Conservation (phyloP, 2,329 filamentous ascomycete species). For the Lachnellula suecica region DNA sequence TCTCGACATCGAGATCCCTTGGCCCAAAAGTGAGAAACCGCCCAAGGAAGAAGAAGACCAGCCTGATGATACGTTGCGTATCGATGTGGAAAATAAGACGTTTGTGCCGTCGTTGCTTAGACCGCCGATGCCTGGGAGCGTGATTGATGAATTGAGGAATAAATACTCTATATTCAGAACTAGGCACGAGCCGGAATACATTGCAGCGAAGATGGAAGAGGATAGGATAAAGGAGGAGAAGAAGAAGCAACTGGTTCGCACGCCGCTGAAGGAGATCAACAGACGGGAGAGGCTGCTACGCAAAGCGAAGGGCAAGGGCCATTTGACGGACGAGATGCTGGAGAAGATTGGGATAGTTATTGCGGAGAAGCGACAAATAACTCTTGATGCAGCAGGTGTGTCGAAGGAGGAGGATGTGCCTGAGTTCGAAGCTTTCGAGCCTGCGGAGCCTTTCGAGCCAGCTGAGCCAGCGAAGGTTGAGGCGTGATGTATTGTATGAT, state of each 20-base stretch:
- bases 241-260: conserved; percentile 31
- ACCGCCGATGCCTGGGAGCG: conserved; percentile 73
- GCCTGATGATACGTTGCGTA: conserved; percentile 69
- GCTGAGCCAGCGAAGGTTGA: conserved; percentile 6
- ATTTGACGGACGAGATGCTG: conserved; percentile 30
- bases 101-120: conserved; percentile 76
- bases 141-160: conserved; percentile 84
- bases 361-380: conserved; percentile 25
- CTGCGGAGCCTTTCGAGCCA: too few relatives aligned
- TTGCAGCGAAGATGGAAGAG: conserved; percentile 62
- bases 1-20: conserved; percentile 72
- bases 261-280: conserved; percentile 32
- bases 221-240: conserved; percentile 44
- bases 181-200: conserved; percentile 73
- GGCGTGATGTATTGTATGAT: conserved; percentile 27
- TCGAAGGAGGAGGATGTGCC: conserved; percentile 5
- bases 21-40: conserved; percentile 56
- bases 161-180: conserved; percentile 81
- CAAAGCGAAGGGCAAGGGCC: conserved; percentile 31
- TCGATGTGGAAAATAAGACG: conserved; percentile 71
- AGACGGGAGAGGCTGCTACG: conserved; percentile 24
- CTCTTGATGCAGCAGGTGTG: conserved; percentile 19
- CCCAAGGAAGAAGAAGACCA: conserved; percentile 52
- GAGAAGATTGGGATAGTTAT: conserved; percentile 33
- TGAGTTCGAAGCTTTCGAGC: too few relatives aligned